Percentiles rank a stretch among this genome's conserved stretches.
These are phyloP conservation scores for Suillus clintonianus DNA, from an alignment of 768 basidiomycete genomes.

Conservation along the genomic window DNA sequence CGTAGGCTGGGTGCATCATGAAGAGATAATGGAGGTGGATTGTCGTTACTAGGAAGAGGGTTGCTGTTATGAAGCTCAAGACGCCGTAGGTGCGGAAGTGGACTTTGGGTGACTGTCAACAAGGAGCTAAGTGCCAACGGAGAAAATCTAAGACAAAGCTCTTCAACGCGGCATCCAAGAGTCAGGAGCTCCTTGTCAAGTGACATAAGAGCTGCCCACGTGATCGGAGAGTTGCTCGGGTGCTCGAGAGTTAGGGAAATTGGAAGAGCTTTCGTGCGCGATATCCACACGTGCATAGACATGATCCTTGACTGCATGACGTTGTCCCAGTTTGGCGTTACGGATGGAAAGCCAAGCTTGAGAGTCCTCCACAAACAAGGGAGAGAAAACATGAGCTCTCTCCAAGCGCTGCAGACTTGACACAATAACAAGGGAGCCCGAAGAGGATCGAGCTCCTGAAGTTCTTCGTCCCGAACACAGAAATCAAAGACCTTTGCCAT, in stretches of 20 bases:
- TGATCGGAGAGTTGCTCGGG: slow-evolving; percentile 19
- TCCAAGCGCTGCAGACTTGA: slow-evolving; percentile 34
- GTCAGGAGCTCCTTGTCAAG: slow-evolving; percentile 32
- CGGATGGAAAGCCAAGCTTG: slow-evolving; percentile 23
- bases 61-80: slow-evolving; percentile 29
- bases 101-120: slow-evolving; percentile 27
- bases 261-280: slow-evolving; percentile 30
- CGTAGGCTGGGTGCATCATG: slow-evolving; percentile 29
- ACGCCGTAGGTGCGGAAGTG: slow-evolving; percentile 23
- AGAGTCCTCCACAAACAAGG: slow-evolving; percentile 25
- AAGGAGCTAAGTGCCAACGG: slow-evolving; percentile 25
- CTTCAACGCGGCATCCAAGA: slow-evolving; percentile 21
- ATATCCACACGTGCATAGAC: slow-evolving; percentile 31
- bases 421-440: slow-evolving; percentile 25
- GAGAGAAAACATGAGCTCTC: slow-evolving; percentile 29
- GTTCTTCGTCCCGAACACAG: slow-evolving; percentile 15
- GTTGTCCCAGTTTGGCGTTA: slow-evolving; percentile 22
- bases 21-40: slow-evolving; percentile 24
- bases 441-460: slow-evolving; percentile 12
- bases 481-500: slow-evolving; percentile 28
- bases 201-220: slow-evolving; percentile 27
- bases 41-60: slow-evolving; percentile 23
- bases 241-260: slow-evolving; percentile 27
- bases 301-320: slow-evolving; percentile 28
- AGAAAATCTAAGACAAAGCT: slow-evolving; percentile 22